Base-by-base conservation (phyloP, 1,284 basidiomycete species). In the Ustilago cynodontis region DNA sequence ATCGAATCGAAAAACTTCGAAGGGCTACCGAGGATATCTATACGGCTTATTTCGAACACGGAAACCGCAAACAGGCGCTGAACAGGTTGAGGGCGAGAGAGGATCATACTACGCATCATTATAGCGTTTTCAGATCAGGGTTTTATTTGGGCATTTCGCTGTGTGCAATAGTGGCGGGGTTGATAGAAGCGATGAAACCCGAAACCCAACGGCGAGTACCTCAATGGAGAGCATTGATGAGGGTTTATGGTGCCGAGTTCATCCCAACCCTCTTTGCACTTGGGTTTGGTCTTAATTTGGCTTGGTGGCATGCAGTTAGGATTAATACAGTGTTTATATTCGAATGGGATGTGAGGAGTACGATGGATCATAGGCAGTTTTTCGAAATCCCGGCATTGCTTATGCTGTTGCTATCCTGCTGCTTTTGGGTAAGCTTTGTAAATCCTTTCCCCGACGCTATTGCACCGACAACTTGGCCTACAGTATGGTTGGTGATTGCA, bases 281-380 rank as follows among this genome's bases (percentile, higher is more conserved):
- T 35, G 87, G 97, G 0, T 90, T 98, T 52, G 93, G 84, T 0
- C 54, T 93, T 47, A 96, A 98, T 84, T 80, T 98, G 11, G 81
- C 91, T 18, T 92, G 92, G 0, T 98, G 93, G 93, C 89, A 91
- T 0, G 86, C 87, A 1, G 88, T 91, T 4, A 88, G 93, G 50
- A 94, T 97, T 82, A 97, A 96, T 85, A 94, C 94, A 74, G 89
- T 91, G 22, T 96, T 98, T 86, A 95, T 98, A 58, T 95, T 98
- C 80, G 83, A 86, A 57, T 85, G 78, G 66, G 91, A 95, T 77
- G 86, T 92, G 13, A 89, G 92, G 59, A 91, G 91, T 31, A 90
- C 89, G 39, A 88, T 96, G 58, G 93, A 97, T 84, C 90, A 91
- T 79, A 90, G 91, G 43, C 90, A 93, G 85, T 98, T 93, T 83